Conservation (phyloP, 768 basidiomycete genomes). For the Butyriboletus loyo region DNA sequence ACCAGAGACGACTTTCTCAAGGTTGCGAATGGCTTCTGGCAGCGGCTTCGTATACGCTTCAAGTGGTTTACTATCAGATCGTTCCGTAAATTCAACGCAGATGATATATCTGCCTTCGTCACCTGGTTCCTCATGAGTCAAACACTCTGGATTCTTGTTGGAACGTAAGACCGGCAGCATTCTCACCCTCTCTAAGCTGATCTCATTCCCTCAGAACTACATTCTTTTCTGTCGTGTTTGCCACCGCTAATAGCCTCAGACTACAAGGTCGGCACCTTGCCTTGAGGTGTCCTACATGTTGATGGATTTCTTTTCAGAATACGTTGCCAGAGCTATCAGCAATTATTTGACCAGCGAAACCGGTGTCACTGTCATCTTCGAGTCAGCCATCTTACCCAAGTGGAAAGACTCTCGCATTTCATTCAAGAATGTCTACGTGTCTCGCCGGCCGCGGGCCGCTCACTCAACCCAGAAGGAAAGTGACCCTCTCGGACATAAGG, state of each 20-base stretch:
- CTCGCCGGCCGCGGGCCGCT: slow-evolving; percentile 58
- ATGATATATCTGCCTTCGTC: slow-evolving; percentile 94
- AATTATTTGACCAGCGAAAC: slow-evolving; percentile 92
- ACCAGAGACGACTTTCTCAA: slow-evolving; percentile 87
- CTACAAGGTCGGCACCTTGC: slow-evolving; percentile 60
- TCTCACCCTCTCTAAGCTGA: background rate
- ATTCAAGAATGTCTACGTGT: slow-evolving; percentile 95
- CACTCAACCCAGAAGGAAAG: slow-evolving; percentile 15
- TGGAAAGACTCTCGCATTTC: slow-evolving; percentile 96
- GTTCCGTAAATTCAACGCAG: slow-evolving; percentile 92
- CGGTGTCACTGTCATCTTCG: slow-evolving; percentile 92
- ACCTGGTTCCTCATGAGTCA: slow-evolving; percentile 97
- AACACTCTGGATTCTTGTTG: slow-evolving; percentile 91
- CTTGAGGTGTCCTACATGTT: background rate
- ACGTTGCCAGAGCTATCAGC: slow-evolving; percentile 83
- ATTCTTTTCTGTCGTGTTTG: slow-evolving; percentile 92
- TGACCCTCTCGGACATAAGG: slow-evolving; percentile 42
- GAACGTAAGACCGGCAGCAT: slow-evolving; percentile 41
- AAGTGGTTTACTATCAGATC: slow-evolving; percentile 97
- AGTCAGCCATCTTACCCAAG: slow-evolving; percentile 96
- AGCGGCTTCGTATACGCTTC: slow-evolving; percentile 85
- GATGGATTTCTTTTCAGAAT: slow-evolving; percentile 45
- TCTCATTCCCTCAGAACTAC: slow-evolving; percentile 59
- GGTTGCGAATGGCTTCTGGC: slow-evolving; percentile 87
- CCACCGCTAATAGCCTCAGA: slow-evolving; percentile 81